Evolutionary conservation across 2,329 filamentous ascomycete genomes (phyloP).

Genomic region (Lachnellula occidentalis): DNA sequence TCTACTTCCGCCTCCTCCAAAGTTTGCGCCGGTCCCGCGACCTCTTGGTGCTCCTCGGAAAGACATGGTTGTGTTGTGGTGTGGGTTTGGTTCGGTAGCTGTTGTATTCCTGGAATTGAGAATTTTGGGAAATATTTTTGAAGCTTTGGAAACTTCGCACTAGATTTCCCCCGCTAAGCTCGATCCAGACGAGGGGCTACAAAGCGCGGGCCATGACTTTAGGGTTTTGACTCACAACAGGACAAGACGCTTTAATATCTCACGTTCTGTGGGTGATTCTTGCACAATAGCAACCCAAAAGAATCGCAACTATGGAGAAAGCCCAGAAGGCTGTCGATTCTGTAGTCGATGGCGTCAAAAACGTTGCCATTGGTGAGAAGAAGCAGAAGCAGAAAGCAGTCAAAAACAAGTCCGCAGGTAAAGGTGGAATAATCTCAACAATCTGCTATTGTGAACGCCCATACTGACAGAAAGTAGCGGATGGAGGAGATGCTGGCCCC

Average conservation of each 20-base stretch:
- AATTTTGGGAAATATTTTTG: slow-evolving; percentile 17
- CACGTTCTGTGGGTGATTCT: not conserved
- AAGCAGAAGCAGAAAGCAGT: slow-evolving; percentile 33
- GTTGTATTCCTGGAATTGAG: not conserved
- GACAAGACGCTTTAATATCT: not conserved
- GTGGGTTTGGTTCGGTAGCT: slow-evolving; percentile 24
- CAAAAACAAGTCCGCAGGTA: slow-evolving; percentile 44
- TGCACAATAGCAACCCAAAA: slow-evolving; percentile 11
- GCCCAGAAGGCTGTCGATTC: slow-evolving; percentile 43
- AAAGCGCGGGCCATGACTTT: no score
- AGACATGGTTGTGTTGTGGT: slow-evolving; percentile 37
- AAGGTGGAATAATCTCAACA: not conserved
- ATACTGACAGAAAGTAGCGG: slow-evolving; percentile 24
- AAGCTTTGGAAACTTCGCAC: slow-evolving; percentile 8
- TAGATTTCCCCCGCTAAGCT: not conserved
- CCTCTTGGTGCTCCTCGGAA: slow-evolving; percentile 54
- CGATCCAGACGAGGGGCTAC: not conserved
- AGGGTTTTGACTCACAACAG: not conserved
- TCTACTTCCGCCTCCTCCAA: slow-evolving; percentile 47
- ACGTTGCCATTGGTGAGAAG: slow-evolving; percentile 46
- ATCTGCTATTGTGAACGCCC: no score
- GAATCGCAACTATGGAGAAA: slow-evolving; percentile 39
- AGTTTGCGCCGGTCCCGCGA: slow-evolving; percentile 44
- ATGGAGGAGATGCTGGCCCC: slow-evolving; percentile 35
- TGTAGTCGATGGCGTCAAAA: slow-evolving; percentile 54